Evolutionary conservation across 1,284 basidiomycete species (phyloP).

Genomic region (Omphalotus olearius): DNA sequence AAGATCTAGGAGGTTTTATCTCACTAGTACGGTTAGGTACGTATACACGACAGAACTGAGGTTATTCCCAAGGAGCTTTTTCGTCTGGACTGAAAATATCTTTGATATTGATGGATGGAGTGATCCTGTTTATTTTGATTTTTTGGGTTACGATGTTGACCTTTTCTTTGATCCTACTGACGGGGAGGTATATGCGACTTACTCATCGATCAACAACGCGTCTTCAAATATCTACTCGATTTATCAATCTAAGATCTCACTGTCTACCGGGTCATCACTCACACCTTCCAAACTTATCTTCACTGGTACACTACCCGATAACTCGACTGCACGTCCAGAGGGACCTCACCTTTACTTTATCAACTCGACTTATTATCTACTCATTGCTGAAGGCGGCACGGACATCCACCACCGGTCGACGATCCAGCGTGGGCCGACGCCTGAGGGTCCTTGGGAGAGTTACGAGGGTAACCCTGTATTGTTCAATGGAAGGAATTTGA

Average conservation of each 20-base stretch:
- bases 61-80: conserved; percentile 35
- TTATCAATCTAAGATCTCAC: conserved; percentile 37
- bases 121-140: conserved; percentile 38
- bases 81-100: conserved; percentile 35
- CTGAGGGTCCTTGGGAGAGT: conserved; percentile 36
- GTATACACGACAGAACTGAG: conserved; percentile 36
- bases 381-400: conserved; percentile 40
- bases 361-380: conserved; percentile 36
- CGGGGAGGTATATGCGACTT: conserved; percentile 33
- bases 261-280: conserved; percentile 33
- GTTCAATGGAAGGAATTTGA: conserved; percentile 33
- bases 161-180: conserved; percentile 37
- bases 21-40: conserved; percentile 31
- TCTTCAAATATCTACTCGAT: conserved; percentile 38
- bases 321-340: conserved; percentile 29
- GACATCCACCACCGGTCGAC: conserved; percentile 30
- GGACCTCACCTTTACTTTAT: conserved; percentile 39
- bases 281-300: conserved; percentile 33
- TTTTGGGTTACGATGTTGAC: conserved; percentile 37
- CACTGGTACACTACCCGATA: conserved; percentile 29
- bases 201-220: conserved; percentile 35
- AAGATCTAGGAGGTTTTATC: conserved; percentile 30
- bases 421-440: conserved; percentile 33
- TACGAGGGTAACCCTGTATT: conserved; percentile 37
- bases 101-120: conserved; percentile 36